These are phyloP conservation scores for Zygosaccharomyces gambellarensis DNA, from an alignment of 805 yeast species.

Conservation along the genomic window DNA sequence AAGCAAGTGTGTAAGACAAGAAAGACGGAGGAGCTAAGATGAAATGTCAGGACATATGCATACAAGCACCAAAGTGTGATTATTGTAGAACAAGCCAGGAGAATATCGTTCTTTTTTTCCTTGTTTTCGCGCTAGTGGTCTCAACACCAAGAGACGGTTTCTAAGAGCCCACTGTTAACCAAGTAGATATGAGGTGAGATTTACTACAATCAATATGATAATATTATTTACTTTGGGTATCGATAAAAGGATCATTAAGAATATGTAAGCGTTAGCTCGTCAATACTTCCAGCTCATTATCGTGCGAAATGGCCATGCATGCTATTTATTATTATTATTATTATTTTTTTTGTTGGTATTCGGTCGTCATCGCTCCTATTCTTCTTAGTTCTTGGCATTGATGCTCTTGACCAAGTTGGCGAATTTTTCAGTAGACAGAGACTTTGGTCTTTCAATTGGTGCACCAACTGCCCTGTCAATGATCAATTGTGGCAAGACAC, in stretches of 20 bases:
- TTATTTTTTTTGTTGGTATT: background rate
- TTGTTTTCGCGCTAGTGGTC: too few relatives aligned
- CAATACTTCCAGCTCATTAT: constrained; percentile 3
- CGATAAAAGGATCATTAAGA: constrained; percentile 4
- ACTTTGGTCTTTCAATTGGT: constrained; percentile 85
- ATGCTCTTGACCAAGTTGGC: constrained; percentile 64
- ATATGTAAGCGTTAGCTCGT: constrained; percentile 8
- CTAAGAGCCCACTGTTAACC: too few relatives aligned
- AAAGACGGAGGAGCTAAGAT: too few relatives aligned
- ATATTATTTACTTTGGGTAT: background rate
- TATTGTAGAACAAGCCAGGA: too few relatives aligned
- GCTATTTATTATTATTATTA: background rate
- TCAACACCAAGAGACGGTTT: too few relatives aligned
- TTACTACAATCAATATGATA: too few relatives aligned
- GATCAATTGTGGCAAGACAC: constrained; percentile 80
- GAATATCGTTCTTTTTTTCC: too few relatives aligned
- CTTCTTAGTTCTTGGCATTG: constrained; percentile 19
- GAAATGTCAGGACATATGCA: too few relatives aligned
- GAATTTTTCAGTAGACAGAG: constrained; percentile 91
- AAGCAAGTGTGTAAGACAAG: too few relatives aligned
- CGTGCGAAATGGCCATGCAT: background rate
- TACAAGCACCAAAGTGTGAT: too few relatives aligned
- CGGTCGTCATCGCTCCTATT: background rate
- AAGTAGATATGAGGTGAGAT: too few relatives aligned
- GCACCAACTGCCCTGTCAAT: constrained; percentile 78